Evolutionary conservation across 371 early-diverging fungal species (phyloP), one percentile per base, ranked within the genome.

Genomic region (Lichtheimia hyalospora): DNA sequence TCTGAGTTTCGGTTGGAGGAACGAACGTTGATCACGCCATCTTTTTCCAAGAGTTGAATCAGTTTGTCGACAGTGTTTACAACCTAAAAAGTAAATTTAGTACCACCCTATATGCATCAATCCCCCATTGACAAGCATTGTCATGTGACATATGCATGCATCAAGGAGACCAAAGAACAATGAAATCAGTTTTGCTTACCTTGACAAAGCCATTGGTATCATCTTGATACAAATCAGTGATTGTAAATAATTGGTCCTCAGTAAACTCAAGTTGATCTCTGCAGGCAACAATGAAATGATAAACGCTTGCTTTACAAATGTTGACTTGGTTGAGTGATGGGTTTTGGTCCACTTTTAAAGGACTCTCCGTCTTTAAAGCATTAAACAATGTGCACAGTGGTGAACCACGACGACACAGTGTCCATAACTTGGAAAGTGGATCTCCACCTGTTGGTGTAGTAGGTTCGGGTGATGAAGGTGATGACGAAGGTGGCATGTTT

Each of bases 131-230:
- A 46, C 46, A 46, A 16, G 34, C 34, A 34, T 5, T 46, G 46
- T 46, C 46, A 46, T 46, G 46, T 46, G 46, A 46, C 46, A 46
- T 46, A n/a, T 18, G 18, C 46, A n/a, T 18, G 21, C 46, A 21
- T 16, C 46, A 15, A 21, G 16, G 46, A 16, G 34, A 42, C 18
- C 28, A 25, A 39, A 23, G 54, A 20, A 8, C 52, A 21, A 20
- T 39, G n/a, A 50, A 24, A 42, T 42, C 25, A 57, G 16, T 14
- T 43, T 14, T 49, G 5, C 40, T 60, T 82, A 96, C 97, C 85
- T 95, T 97, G 65, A 96, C 91, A 72, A 96, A 93, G 24, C 92
- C 93, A 68, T 93, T 92, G 28, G 96, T 97, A 74, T 97, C 96
- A 67, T 97, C 94, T 67, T 90, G 89, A 72, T 90, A 95, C 54